These are phyloP conservation scores for Tuber calosporum DNA, from an alignment of 495 filamentous ascomycete genomes.

Conservation along the genomic window DNA sequence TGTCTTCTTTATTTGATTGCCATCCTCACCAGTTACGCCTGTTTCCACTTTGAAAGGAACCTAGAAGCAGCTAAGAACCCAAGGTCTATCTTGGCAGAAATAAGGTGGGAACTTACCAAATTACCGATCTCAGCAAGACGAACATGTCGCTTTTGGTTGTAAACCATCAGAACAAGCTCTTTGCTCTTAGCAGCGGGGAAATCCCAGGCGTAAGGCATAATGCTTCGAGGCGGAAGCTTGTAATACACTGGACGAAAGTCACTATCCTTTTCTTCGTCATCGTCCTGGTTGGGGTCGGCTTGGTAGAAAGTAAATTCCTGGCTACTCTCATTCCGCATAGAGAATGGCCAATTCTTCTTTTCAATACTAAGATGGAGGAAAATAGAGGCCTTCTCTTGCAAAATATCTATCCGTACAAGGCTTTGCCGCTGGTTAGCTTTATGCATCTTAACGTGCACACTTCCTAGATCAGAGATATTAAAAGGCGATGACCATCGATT, in stretches of 20 bases:
- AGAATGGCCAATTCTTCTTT: slow-evolving; percentile 93
- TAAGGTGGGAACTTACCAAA: slow-evolving; percentile 48
- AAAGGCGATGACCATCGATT: slow-evolving; percentile 98
- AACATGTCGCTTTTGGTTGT: slow-evolving; percentile 76
- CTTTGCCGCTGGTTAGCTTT: slow-evolving; percentile 81
- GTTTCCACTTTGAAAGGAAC: slow-evolving; percentile 44
- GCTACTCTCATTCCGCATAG: slow-evolving; percentile 95
- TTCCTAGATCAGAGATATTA: slow-evolving; percentile 89
- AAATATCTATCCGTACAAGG: slow-evolving; percentile 76
- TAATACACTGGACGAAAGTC: slow-evolving; percentile 88
- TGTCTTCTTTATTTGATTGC: slow-evolving; percentile 57
- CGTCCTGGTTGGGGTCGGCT: slow-evolving; percentile 61
- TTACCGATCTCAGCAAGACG: slow-evolving; percentile 96
- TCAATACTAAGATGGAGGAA: slow-evolving; percentile 88
- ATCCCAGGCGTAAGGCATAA: slow-evolving; percentile 99
- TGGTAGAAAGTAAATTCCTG: slow-evolving; percentile 94
- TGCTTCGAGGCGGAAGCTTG: slow-evolving; percentile 85
- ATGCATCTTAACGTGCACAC: slow-evolving; percentile 84
- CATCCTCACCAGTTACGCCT: slow-evolving; percentile 35
- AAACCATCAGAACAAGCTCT: slow-evolving; percentile 72
- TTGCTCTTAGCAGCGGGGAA: slow-evolving; percentile 95
- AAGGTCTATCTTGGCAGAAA: background rate
- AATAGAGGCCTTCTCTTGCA: slow-evolving; percentile 85
- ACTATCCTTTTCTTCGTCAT: slow-evolving; percentile 75
- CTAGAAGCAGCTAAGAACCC: background rate